Percentiles rank a stretch among this genome's conserved stretches.
Conservation (phyloP, 495 filamentous ascomycete species). For the Neurospora intermedia region DNA sequence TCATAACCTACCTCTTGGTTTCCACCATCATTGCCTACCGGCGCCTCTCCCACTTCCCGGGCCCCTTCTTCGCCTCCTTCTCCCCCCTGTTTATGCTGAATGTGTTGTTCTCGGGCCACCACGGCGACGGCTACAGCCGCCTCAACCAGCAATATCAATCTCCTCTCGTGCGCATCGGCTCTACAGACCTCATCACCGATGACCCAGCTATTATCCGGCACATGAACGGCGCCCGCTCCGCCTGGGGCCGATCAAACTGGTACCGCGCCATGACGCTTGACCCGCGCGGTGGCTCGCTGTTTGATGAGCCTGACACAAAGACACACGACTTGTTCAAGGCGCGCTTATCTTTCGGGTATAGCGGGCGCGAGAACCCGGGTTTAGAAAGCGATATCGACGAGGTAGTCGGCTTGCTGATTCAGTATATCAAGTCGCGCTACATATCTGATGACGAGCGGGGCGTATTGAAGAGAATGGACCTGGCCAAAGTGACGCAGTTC, state of each 20-base stretch:
- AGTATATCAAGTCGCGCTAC: constrained; percentile 26
- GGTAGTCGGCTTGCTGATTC: constrained; percentile 25
- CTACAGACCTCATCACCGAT: constrained; percentile 25
- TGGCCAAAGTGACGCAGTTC: constrained; percentile 30
- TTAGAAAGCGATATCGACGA: constrained; percentile 32
- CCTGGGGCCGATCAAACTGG: constrained; percentile 23
- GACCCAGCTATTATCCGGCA: constrained; percentile 29
- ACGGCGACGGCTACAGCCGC: neutral
- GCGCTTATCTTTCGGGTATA: constrained; percentile 26
- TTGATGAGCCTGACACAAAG: constrained; percentile 28
- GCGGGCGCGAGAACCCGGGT: constrained; percentile 31
- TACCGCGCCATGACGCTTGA: constrained; percentile 32
- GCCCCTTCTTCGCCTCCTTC: constrained; percentile 12
- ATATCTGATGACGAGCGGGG: constrained; percentile 18
- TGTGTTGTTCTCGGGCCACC: neutral
- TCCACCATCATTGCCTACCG: constrained; percentile 12
- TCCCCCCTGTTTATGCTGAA: constrained; percentile 13
- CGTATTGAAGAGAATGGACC: constrained; percentile 25
- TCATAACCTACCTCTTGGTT: neutral
- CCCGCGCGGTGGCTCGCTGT: constrained; percentile 32
- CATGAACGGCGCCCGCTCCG: constrained; percentile 26
- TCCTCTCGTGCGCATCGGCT: constrained; percentile 27
- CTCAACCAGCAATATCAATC: neutral
- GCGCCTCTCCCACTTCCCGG: constrained; percentile 16
- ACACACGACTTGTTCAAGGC: constrained; percentile 22